These are phyloP conservation scores for Fusarium sp. DNA, from an alignment of 2,329 filamentous ascomycete genomes.

Conservation along the genomic window DNA sequence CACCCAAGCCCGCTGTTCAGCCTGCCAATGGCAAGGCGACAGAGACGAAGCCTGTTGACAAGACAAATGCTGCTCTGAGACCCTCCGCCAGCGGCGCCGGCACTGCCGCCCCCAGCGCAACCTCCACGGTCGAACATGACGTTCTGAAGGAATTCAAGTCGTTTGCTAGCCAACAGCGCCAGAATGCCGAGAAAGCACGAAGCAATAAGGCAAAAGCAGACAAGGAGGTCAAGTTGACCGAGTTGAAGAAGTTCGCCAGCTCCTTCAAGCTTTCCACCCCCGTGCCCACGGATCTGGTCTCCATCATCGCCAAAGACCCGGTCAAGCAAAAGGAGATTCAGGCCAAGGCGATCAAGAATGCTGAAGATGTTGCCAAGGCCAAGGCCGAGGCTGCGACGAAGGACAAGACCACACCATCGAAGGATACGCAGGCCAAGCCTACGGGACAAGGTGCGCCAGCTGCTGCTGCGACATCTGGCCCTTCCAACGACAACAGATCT, in stretches of 20 bases:
- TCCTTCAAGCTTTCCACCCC: slow-evolving; percentile 96
- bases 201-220: slow-evolving; percentile 74
- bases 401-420: slow-evolving; percentile 55
- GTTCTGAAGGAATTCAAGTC: slow-evolving; percentile 73
- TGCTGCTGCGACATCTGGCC: slow-evolving; percentile 27
- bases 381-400: slow-evolving; percentile 62
- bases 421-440: slow-evolving; percentile 59
- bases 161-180: slow-evolving; percentile 70
- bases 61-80: slow-evolving; percentile 39
- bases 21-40: slow-evolving; percentile 48
- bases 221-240: slow-evolving; percentile 91
- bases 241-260: slow-evolving; percentile 93
- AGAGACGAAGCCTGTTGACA: slow-evolving; percentile 46
- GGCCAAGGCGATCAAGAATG: slow-evolving; percentile 84
- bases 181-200: slow-evolving; percentile 67
- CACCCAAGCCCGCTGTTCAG: slow-evolving; percentile 49
- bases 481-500: slow-evolving; percentile 45
- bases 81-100: slow-evolving; percentile 54
- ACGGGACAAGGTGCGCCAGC: slow-evolving; percentile 39
- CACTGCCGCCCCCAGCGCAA: slow-evolving; percentile 63
- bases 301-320: slow-evolving; percentile 97
- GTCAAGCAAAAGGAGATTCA: slow-evolving; percentile 93
- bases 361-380: slow-evolving; percentile 70
- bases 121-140: slow-evolving; percentile 71
- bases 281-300: slow-evolving; percentile 90